These are phyloP conservation scores for Parasitella parasitica DNA, from an alignment of 371 early-diverging fungal species.

Conservation along the genomic window DNA sequence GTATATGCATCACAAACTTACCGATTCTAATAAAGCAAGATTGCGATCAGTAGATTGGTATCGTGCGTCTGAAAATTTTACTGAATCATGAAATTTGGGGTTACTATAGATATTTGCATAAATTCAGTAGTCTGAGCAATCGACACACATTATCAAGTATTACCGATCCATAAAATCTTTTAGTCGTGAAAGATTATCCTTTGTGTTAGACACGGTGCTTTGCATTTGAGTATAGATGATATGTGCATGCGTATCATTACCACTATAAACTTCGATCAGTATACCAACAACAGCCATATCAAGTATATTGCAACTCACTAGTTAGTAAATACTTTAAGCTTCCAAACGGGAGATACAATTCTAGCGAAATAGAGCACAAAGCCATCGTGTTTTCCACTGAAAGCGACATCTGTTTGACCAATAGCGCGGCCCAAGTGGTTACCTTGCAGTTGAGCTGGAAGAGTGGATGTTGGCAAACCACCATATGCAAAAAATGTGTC, in stretches of 20 bases:
- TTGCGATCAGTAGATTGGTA: conserved; percentile 28
- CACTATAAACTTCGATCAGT: not conserved
- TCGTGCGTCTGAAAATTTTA: conserved; percentile 27
- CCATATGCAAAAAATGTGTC: conserved; percentile 61
- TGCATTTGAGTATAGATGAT: conserved; percentile 6
- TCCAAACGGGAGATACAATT: conserved; percentile 78
- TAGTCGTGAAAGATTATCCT: conserved; percentile 45
- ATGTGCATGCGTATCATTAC: not conserved
- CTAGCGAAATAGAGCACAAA: conserved; percentile 78
- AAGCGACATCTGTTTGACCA: conserved; percentile 47
- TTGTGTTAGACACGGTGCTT: conserved; percentile 38
- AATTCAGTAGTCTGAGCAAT: not conserved
- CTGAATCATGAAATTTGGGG: conserved; percentile 25
- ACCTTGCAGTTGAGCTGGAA: conserved; percentile 4
- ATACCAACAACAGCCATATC: not conserved
- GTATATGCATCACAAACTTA: not conserved
- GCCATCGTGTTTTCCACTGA: conserved; percentile 76
- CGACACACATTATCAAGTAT: not conserved
- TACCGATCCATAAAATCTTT: conserved; percentile 53
- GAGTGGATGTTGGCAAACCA: conserved; percentile 50
- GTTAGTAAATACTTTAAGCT: conserved; percentile 43
- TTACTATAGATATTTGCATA: conserved; percentile 18
- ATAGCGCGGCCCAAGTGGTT: conserved; percentile 29
- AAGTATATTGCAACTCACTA: conserved; percentile 20
- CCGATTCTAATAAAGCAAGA: conserved; percentile 22